Percentiles rank a stretch among this genome's conserved stretches.
These are phyloP conservation scores for Elsinoe fawcettii DNA, from an alignment of 2,329 filamentous ascomycete genomes.

Conservation along the genomic window DNA sequence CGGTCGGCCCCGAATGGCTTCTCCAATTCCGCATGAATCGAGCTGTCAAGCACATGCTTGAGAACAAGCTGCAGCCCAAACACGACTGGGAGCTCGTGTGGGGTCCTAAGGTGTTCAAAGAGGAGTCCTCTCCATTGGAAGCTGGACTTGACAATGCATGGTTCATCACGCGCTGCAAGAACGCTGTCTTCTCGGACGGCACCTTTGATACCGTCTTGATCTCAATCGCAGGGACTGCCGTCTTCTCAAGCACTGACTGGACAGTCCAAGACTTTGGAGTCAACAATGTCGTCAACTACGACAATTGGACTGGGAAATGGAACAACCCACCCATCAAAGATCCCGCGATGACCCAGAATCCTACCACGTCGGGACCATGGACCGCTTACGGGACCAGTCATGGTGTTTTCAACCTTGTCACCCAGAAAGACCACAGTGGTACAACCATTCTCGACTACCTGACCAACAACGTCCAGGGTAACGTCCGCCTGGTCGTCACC, in stretches of 20 bases:
- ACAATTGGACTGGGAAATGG: background rate
- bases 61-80: background rate
- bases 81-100: background rate
- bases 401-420: background rate
- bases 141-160: background rate
- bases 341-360: background rate
- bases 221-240: background rate
- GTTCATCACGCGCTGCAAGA: background rate
- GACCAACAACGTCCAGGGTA: background rate
- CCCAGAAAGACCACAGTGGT: background rate
- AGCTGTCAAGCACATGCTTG: background rate
- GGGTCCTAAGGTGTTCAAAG: slow-evolving; percentile 1
- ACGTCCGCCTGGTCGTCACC: slow-evolving; percentile 1
- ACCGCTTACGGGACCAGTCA: background rate
- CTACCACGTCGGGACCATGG: background rate
- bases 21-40: background rate
- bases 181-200: background rate
- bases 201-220: background rate
- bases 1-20: background rate
- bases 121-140: background rate
- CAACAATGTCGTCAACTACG: background rate
- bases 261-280: background rate
- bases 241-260: background rate
- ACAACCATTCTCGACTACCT: background rate
- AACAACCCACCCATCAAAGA: background rate